Conservation (phyloP, 2,329 filamentous ascomycete genomes). For the Diaporthe sp. region DNA sequence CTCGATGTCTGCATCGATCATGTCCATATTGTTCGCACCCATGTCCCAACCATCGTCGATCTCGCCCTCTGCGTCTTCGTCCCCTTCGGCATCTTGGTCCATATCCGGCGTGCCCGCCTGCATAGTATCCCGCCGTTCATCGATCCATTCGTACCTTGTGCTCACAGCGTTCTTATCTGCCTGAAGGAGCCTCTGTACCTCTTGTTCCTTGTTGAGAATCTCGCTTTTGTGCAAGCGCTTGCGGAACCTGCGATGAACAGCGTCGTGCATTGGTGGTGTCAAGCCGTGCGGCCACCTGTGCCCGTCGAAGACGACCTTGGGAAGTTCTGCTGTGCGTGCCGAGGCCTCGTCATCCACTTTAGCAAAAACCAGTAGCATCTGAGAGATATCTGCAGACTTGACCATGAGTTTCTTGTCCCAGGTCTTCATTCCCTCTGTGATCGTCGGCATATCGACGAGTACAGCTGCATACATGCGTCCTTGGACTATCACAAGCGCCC, state of each 20-base stretch:
- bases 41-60: conserved; percentile 43
- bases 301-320: conserved; percentile 74
- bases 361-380: conserved; percentile 86
- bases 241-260: conserved; percentile 83
- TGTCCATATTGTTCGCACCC: conserved; percentile 40
- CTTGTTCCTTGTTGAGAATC: conserved; percentile 85
- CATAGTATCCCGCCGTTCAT: conserved; percentile 53
- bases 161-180: conserved; percentile 72
- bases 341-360: conserved; percentile 74
- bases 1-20: conserved; percentile 50
- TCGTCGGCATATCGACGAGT: conserved; percentile 85
- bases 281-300: conserved; percentile 87
- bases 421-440: conserved; percentile 91
- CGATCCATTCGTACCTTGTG: conserved; percentile 73
- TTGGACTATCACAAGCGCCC: conserved; percentile 78
- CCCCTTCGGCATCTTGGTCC: conserved; percentile 62
- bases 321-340: conserved; percentile 74
- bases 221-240: conserved; percentile 81
- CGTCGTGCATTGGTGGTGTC: conserved; percentile 89
- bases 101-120: conserved; percentile 33
- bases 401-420: conserved; percentile 91
- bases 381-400: conserved; percentile 88
- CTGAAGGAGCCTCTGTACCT: conserved; percentile 78
- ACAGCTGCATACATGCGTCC: conserved; percentile 79
- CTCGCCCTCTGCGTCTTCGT: conserved; percentile 55